These are phyloP conservation scores for Fraxinus albicans DNA, from an alignment of 305 asterid genomes.

Conservation along the genomic window DNA sequence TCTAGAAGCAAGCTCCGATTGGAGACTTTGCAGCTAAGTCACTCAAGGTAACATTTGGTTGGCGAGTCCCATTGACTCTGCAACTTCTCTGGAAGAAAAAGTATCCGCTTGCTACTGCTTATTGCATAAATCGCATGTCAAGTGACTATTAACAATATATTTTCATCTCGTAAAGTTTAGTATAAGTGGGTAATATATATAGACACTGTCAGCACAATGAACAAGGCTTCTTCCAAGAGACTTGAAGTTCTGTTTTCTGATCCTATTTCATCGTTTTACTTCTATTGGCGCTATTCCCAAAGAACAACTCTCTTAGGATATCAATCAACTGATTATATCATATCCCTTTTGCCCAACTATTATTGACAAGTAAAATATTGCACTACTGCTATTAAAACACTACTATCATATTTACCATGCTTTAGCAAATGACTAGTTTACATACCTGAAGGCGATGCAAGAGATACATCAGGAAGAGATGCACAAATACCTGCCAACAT, in stretches of 20 bases:
- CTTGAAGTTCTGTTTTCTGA: not conserved
- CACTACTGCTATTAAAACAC: not conserved
- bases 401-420: conserved; percentile 16
- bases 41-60: conserved; percentile 67
- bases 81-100: conserved; percentile 73
- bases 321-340: not conserved
- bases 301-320: not conserved
- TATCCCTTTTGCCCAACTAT: conserved; percentile 6
- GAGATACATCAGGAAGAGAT: conserved; percentile 97
- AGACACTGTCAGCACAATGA: not conserved
- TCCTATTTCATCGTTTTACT: conserved; percentile 12
- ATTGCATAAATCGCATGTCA: not conserved
- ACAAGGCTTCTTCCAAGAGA: not conserved
- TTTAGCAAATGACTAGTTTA: conserved; percentile 15
- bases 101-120: conserved; percentile 94
- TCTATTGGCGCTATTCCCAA: not conserved
- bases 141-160: not conserved
- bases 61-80: conserved; percentile 81
- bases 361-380: not conserved
- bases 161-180: conserved; percentile 9
- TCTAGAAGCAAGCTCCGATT: conserved; percentile 6
- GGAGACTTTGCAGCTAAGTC: conserved; percentile 17
- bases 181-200: not conserved
- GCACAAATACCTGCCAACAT: conserved; percentile 89
- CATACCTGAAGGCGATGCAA: conserved; percentile 98